Conservation (phyloP, 495 filamentous ascomycete species). For the Thozetella sp. region DNA sequence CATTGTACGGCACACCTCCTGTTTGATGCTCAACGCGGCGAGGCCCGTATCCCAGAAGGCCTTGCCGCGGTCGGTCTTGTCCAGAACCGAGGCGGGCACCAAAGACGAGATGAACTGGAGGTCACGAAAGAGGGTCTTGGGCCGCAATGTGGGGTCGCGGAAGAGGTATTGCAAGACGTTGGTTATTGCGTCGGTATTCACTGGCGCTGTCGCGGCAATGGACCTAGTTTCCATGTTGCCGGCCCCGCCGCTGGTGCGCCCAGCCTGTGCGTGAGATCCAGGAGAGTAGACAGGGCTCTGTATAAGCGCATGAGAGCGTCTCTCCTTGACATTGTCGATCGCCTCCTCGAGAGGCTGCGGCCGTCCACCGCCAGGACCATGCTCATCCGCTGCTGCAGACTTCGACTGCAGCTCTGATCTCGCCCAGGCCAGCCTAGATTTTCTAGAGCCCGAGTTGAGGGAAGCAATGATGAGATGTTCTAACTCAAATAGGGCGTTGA, state of each 20-base stretch:
- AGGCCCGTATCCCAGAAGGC: conserved; percentile 94
- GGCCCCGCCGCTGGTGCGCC: conserved; percentile 18
- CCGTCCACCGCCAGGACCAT: conserved; percentile 14
- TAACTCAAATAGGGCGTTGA: conserved; percentile 81
- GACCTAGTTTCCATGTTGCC: conserved; percentile 41
- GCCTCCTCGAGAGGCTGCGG: conserved; percentile 60
- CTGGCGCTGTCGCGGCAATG: conserved; percentile 38
- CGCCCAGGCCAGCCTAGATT: conserved; percentile 30
- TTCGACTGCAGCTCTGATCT: conserved; percentile 33
- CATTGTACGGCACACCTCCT: conserved; percentile 87
- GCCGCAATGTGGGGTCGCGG: conserved; percentile 73
- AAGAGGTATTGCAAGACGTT: conserved; percentile 80
- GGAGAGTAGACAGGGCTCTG: conserved; percentile 24
- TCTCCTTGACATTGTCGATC: conserved; percentile 69
- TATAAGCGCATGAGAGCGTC: conserved; percentile 59
- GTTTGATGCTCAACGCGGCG: conserved; percentile 85
- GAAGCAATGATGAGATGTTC: conserved; percentile 80
- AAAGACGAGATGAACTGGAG: conserved; percentile 95
- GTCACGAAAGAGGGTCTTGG: conserved; percentile 91
- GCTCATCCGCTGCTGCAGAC: conserved; percentile 30
- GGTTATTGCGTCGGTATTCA: conserved; percentile 74
- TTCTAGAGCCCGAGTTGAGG: conserved; percentile 51
- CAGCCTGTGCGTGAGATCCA: conserved; percentile 24
- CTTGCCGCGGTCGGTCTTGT: conserved; percentile 84
- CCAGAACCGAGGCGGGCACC: conserved; percentile 76